phyloP scores from a whole-genome alignment of 208 protist genomes.

The Leptomonas pyrrhocoris region DNA sequence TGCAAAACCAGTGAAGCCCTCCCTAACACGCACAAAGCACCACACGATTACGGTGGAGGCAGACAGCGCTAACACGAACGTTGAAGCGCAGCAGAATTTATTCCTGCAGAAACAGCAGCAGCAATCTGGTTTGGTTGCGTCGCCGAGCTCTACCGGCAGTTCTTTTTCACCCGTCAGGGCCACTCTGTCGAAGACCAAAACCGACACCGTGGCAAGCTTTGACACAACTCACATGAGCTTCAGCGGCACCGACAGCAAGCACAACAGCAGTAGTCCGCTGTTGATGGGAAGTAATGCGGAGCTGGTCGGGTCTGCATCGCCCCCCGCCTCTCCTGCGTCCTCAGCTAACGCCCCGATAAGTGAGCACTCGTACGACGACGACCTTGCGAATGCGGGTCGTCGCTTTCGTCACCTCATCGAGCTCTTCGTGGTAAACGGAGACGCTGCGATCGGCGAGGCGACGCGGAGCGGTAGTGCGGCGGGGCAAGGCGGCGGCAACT shows the following conservation, averaged over 20 bases:
- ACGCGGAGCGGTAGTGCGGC: background rate
- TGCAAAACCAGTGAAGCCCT: background rate
- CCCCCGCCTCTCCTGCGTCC: too few species aligned
- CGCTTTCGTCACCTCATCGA: constrained; percentile 32
- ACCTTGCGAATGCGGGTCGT: constrained; percentile 17
- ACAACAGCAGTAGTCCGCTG: background rate
- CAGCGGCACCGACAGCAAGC: background rate
- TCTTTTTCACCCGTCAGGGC: background rate
- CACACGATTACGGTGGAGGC: background rate
- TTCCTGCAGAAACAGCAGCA: background rate
- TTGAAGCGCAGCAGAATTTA: background rate
- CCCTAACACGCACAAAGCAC: too few species aligned
- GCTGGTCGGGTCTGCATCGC: too few species aligned
- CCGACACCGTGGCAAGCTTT: background rate
- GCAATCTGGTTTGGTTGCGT: background rate
- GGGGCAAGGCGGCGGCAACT: too few species aligned
- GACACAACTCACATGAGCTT: background rate
- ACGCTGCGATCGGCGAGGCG: too few species aligned
- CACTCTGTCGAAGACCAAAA: background rate
- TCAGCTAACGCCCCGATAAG: too few species aligned
- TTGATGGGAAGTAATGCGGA: too few species aligned
- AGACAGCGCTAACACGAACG: background rate
- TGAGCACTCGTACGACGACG: constrained; percentile 1
- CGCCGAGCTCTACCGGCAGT: background rate
- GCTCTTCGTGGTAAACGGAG: constrained; percentile 13